Evolutionary conservation across 441 rosid species (phyloP), one percentile per base, ranked within the genome.

Genomic region (Erysimum pusillum): DNA sequence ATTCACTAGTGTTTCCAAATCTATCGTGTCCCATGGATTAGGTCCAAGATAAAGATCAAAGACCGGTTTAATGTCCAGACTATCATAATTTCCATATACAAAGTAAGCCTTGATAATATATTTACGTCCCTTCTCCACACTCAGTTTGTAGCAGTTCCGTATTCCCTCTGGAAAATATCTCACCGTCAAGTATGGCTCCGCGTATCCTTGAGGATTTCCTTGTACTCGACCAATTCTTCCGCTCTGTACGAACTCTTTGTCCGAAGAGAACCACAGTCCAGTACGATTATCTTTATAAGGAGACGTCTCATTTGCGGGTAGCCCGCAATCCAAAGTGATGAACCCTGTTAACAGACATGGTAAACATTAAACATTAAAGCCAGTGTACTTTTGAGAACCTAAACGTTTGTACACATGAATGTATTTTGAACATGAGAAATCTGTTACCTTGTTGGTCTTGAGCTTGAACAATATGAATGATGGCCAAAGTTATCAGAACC

Each of bases 11-110:
- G 0, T 10, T 59, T 36, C 0, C 28, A 59, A 59, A 17, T 59
- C 31, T 17, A 59, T 5, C 6, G 25, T 36, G 0, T 0, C 3
- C 64, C 64, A 59, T 10, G 0, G 15, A 10, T 59, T 59, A 36
- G 64, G 45, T 17, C 64, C 64, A 15, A 76, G 36, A 56, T 63
- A 63, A 0, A 76, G 38, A 70, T 70, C 61, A 56, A 76, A 76
- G 38, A 2, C 3, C 0, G 80, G 80, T 6, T 1, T 9, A 4
- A 1, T 28, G 67, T 56, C n/a, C 0, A 1, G 20, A 4, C 68
- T 76, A 52, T 86, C 87, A 38, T 86, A 84, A 9, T 84, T 83
- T 17, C 89, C 86, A 62, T 86, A 84, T 8, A 73, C 0, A 76
- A 84, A 83, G 61, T 52, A 1, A 9, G 78, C 81, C 51, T 73